Conservation (phyloP, 2,329 filamentous ascomycete species). For the Westerdykella ornata region DNA sequence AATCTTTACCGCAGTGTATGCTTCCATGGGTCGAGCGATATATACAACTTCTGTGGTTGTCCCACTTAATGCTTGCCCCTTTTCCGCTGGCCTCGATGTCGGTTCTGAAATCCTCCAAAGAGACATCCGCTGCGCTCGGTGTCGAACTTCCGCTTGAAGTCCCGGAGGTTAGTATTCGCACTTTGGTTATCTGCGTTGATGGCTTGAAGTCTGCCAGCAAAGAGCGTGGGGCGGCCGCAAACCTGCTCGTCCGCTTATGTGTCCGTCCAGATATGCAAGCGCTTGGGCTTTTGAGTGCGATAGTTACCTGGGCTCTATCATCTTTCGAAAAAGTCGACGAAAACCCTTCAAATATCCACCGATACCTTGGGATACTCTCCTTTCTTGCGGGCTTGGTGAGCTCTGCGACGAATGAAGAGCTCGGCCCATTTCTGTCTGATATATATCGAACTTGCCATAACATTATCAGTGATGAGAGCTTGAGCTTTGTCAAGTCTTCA, state of each 20-base stretch:
- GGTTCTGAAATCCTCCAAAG: slow-evolving; percentile 29
- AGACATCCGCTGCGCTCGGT: slow-evolving; percentile 31
- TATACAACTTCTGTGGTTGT: slow-evolving; percentile 73
- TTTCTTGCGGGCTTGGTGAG: slow-evolving; percentile 70
- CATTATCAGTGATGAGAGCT: slow-evolving; percentile 49
- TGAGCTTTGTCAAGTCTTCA: slow-evolving; percentile 58
- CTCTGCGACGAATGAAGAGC: slow-evolving; percentile 66
- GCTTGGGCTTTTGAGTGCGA: slow-evolving; percentile 59
- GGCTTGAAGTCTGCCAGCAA: slow-evolving; percentile 74
- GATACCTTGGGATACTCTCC: slow-evolving; percentile 69
- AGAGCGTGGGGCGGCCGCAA: slow-evolving; percentile 81
- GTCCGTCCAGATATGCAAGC: slow-evolving; percentile 83
- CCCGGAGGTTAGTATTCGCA: slow-evolving; percentile 62
- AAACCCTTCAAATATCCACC: slow-evolving; percentile 55
- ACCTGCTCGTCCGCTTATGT: slow-evolving; percentile 72
- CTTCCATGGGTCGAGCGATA: slow-evolving; percentile 78
- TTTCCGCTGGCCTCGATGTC: slow-evolving; percentile 90
- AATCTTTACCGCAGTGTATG: slow-evolving; percentile 13
- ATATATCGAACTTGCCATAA: slow-evolving; percentile 61
- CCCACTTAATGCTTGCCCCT: slow-evolving; percentile 56
- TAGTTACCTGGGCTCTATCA: slow-evolving; percentile 65
- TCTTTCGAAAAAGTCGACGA: slow-evolving; percentile 48
- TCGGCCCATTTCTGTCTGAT: slow-evolving; percentile 57
- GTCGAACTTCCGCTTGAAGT: slow-evolving; percentile 54
- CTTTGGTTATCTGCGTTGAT: slow-evolving; percentile 63